Base-by-base conservation (phyloP, 2,329 filamentous ascomycete genomes). In the Fusarium papillatum region DNA sequence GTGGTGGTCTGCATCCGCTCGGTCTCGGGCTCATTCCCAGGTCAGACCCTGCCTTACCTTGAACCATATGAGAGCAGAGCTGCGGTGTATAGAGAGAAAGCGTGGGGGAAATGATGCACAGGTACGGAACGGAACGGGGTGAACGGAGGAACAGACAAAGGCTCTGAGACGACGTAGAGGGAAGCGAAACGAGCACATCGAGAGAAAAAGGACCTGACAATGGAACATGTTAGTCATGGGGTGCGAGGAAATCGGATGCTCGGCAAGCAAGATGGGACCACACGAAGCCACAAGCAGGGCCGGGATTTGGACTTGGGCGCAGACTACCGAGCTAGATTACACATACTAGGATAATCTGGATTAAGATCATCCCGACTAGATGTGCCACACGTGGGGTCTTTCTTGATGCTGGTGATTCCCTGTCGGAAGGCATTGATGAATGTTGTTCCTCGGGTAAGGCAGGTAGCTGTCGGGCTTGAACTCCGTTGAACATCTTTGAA, bases 301-400 rank as follows among this genome's bases (percentile, higher is more conserved):
- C 59, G 63, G 66, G 63, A 60, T 53, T 66, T 60, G 46, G 24
- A 36, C 39, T 14, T 50, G 39, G 57, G 55, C 53, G 50, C 34
- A 71, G 50, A 73, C 70, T 73, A 75, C 68, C 50, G 66, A 68
- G 66, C 64, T 72, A 67, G 66, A 75, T 70, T 67, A 74, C 73
- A 66, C 41, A 29, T 64, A 64, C 63, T 68, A 70, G 36, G 64
- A 60, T 75, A 72, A 72, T 72, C 66, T 74, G 60, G 68, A 70
- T 74, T 70, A 39, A 65, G 69, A 72, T 70, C 64, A 72, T 53
- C 66, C 34, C 31, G 66, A 65, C 67, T 65, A 74, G 73, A 63
- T 55, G 66, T 59, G 60, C 64, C 69, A 72, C 60, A 19, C 71
- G 71, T 74, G 71, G 71, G 73, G 50, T 41, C 29, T 14, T 24